Conservation (phyloP, 768 basidiomycete genomes). For the Podaxis sp. region DNA sequence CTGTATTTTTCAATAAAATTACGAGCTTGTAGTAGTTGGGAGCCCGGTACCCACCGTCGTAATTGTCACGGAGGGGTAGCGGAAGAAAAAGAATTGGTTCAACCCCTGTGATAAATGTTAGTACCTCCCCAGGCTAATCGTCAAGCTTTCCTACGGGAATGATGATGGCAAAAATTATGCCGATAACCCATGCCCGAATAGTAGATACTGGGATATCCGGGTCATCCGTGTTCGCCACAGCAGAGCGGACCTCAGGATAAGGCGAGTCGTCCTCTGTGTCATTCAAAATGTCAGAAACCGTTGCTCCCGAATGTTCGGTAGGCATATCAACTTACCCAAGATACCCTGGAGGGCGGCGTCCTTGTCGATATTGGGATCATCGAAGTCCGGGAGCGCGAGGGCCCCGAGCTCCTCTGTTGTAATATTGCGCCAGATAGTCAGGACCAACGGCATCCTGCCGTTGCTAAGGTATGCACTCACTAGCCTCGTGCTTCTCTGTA, state of each 20-base stretch:
- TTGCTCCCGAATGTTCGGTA: slow-evolving; percentile 20
- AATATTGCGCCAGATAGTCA: not conserved
- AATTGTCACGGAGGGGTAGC: slow-evolving; percentile 67
- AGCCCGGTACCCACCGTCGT: slow-evolving; percentile 38
- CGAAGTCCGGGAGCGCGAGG: slow-evolving; percentile 41
- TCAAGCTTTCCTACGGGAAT: slow-evolving; percentile 40
- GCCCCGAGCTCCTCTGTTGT: slow-evolving; percentile 27
- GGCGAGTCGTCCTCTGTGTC: slow-evolving; percentile 62
- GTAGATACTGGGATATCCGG: slow-evolving; percentile 60
- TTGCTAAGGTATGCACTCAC: slow-evolving; percentile 13
- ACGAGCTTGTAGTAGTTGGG: slow-evolving; percentile 18
- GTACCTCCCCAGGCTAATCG: not conserved
- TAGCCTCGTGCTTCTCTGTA: slow-evolving; percentile 30
- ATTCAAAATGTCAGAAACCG: slow-evolving; percentile 18
- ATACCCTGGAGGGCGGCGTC: slow-evolving; percentile 41
- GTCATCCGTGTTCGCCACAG: slow-evolving; percentile 73
- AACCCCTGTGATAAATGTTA: slow-evolving; percentile 36
- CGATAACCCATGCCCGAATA: slow-evolving; percentile 70
- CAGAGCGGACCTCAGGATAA: slow-evolving; percentile 71
- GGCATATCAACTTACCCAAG: slow-evolving; percentile 38
- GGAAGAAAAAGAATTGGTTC: slow-evolving; percentile 80
- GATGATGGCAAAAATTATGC: slow-evolving; percentile 67
- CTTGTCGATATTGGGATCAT: slow-evolving; percentile 57
- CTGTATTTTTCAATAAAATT: slow-evolving; percentile 22
- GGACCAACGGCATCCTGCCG: not conserved